Conservation (phyloP, 306 rosid genomes). For the Psophocarpus tetragonolobus region DNA sequence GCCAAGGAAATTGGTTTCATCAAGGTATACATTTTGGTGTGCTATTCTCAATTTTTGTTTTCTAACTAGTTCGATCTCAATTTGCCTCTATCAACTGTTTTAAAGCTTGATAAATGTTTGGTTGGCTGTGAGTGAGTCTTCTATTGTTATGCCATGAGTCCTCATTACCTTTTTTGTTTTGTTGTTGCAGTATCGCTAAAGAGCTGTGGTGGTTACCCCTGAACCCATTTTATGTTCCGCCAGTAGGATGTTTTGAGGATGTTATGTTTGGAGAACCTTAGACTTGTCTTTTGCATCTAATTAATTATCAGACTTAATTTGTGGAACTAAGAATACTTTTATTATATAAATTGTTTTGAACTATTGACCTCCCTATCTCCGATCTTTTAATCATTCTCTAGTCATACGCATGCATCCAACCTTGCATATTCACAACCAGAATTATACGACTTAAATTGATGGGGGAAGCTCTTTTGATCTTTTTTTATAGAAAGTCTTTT, state of each 20-base stretch:
- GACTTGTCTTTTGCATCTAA: slow-evolving; percentile 22
- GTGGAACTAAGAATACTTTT: slow-evolving; percentile 23
- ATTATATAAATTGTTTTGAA: slow-evolving; percentile 6
- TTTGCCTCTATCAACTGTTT: not conserved
- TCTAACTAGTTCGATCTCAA: not conserved
- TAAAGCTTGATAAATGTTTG: no score
- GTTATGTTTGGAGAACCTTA: slow-evolving; percentile 32
- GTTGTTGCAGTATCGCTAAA: slow-evolving; percentile 74
- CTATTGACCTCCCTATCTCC: not conserved
- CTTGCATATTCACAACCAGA: not conserved
- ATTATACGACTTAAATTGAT: not conserved
- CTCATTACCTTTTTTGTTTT: not conserved
- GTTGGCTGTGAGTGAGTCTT: not conserved
- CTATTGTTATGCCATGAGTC: not conserved
- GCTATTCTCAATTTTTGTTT: not conserved
- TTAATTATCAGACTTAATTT: slow-evolving; percentile 36
- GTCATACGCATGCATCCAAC: not conserved
- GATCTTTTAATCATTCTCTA: not conserved
- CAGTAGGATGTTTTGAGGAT: slow-evolving; percentile 15
- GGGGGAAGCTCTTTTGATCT: not conserved
- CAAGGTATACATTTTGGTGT: slow-evolving; percentile 45
- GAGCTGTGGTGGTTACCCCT: not conserved
- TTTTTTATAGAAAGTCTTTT: no score
- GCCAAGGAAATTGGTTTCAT: slow-evolving; percentile 99
- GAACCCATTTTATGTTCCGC: not conserved